These are phyloP conservation scores for Fusarium tuaranense DNA, from an alignment of 2,329 filamentous ascomycete genomes.

Conservation along the genomic window DNA sequence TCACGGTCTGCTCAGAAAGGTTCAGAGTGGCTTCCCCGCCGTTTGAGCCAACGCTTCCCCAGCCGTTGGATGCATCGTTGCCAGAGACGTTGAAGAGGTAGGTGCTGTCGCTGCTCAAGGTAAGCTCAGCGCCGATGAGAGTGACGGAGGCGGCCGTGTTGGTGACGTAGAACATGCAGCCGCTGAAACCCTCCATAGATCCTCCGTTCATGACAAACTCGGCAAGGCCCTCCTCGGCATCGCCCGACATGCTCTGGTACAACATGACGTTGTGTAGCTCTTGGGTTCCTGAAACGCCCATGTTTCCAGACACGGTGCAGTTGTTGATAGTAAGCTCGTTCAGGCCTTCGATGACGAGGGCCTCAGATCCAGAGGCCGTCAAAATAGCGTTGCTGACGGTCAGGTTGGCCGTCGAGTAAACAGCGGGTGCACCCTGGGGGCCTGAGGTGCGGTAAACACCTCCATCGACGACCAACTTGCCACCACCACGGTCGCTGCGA, in stretches of 20 bases:
- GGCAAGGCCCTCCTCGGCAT: constrained; percentile 23
- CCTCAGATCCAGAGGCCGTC: constrained; percentile 5
- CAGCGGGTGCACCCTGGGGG: constrained; percentile 15
- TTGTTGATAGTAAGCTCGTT: constrained; percentile 27
- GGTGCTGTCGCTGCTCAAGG: constrained; percentile 15
- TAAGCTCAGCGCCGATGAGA: constrained; percentile 12
- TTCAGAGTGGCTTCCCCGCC: constrained; percentile 16
- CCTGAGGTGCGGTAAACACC: constrained; percentile 21
- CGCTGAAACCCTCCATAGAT: constrained; percentile 15
- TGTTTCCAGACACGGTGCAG: constrained; percentile 25
- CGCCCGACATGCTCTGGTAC: constrained; percentile 29
- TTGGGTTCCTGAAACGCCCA: constrained; percentile 15
- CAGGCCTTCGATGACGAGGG: constrained; percentile 24
- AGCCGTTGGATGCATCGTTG: constrained; percentile 20
- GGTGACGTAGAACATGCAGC: constrained; percentile 29
- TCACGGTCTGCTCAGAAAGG: constrained; percentile 18
- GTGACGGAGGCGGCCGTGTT: constrained; percentile 21
- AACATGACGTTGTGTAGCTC: constrained; percentile 29
- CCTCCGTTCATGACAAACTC: constrained; percentile 26
- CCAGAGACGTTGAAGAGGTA: constrained; percentile 27
- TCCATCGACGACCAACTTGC: constrained; percentile 18
- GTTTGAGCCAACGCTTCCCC: constrained; percentile 24
- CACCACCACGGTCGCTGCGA: constrained; percentile 22
- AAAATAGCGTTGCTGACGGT: constrained; percentile 19
- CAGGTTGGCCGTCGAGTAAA: constrained; percentile 26